Percentiles rank a stretch among this genome's conserved stretches.
phyloP scores from a whole-genome alignment of 768 basidiomycete genomes.

The Artomyces pyxidatus region DNA sequence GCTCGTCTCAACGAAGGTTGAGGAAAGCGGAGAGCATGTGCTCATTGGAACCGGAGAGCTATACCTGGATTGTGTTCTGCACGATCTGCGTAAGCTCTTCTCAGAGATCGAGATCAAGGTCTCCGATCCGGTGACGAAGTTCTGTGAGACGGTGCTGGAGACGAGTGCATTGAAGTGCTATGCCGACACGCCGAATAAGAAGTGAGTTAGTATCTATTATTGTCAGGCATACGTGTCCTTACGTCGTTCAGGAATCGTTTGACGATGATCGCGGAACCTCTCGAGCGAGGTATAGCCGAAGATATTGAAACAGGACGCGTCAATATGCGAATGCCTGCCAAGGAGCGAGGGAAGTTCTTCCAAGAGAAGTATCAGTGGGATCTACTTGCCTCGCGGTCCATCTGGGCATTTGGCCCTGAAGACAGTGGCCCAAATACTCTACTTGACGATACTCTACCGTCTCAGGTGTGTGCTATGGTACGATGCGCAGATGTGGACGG shows the following conservation, averaged over 20 bases:
- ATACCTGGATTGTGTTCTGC: conserved; percentile 95
- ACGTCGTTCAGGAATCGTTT: conserved; percentile 87
- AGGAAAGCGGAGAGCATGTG: conserved; percentile 97
- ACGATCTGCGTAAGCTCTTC: conserved; percentile 86
- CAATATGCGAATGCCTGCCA: conserved; percentile 89
- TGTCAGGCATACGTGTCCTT: neutral
- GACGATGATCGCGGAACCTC: conserved; percentile 98
- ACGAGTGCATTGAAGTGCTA: conserved; percentile 98
- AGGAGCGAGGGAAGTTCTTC: conserved; percentile 94
- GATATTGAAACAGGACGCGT: conserved; percentile 93
- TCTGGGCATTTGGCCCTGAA: conserved; percentile 99
- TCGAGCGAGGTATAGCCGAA: conserved; percentile 92
- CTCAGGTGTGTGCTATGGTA: conserved; percentile 48
- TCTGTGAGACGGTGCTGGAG: conserved; percentile 97
- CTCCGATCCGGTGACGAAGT: conserved; percentile 96
- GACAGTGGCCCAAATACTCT: conserved; percentile 91
- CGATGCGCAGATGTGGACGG: neutral
- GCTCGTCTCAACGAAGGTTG: conserved; percentile 88
- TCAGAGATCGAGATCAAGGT: conserved; percentile 99
- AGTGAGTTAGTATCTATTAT: conserved; percentile 44
- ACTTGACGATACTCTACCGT: conserved; percentile 92
- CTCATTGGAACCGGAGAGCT: conserved; percentile 95
- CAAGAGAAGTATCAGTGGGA: conserved; percentile 99
- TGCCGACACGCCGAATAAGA: conserved; percentile 98
- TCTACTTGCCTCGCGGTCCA: conserved; percentile 90